Percentiles rank a stretch among this genome's conserved stretches.
These are phyloP conservation scores for Aureobasidium mangrovei DNA, from an alignment of 2,329 filamentous ascomycete species.

Conservation along the genomic window DNA sequence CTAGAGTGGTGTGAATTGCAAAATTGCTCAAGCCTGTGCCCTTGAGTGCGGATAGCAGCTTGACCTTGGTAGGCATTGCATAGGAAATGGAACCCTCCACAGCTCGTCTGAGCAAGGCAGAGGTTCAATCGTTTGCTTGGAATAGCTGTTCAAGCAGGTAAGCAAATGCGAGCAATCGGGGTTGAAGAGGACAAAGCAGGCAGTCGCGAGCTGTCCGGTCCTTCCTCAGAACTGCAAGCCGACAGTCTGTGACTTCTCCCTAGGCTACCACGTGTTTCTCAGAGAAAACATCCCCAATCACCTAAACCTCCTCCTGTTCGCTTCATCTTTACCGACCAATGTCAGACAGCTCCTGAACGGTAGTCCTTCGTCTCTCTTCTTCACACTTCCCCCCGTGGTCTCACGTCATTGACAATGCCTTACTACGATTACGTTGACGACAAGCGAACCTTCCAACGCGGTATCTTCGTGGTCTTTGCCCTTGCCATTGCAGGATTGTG, in stretches of 20 bases:
- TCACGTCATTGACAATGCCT: background rate
- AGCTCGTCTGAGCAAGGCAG: too few relatives aligned
- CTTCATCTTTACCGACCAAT: background rate
- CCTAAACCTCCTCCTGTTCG: background rate
- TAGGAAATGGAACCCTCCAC: too few relatives aligned
- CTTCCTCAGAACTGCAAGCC: background rate
- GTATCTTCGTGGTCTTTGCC: slow-evolving; percentile 24
- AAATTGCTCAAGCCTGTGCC: too few relatives aligned
- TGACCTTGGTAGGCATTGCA: too few relatives aligned
- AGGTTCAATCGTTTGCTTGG: too few relatives aligned
- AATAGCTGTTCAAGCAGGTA: too few relatives aligned
- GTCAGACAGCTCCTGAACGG: background rate
- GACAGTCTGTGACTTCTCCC: too few relatives aligned
- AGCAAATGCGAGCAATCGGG: background rate
- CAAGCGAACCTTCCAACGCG: slow-evolving; percentile 25
- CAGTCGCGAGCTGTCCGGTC: background rate
- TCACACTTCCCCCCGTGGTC: background rate
- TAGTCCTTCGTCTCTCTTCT: background rate
- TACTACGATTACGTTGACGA: slow-evolving; percentile 26
- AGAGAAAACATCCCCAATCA: background rate
- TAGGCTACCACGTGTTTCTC: too few relatives aligned
- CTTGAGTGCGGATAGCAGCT: too few relatives aligned
- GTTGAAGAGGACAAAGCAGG: background rate
- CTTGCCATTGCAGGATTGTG: slow-evolving; percentile 27
- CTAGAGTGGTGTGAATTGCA: too few relatives aligned